Evolutionary conservation across 1,284 basidiomycete genomes (phyloP).

Genomic region (Calocybe gambosa): DNA sequence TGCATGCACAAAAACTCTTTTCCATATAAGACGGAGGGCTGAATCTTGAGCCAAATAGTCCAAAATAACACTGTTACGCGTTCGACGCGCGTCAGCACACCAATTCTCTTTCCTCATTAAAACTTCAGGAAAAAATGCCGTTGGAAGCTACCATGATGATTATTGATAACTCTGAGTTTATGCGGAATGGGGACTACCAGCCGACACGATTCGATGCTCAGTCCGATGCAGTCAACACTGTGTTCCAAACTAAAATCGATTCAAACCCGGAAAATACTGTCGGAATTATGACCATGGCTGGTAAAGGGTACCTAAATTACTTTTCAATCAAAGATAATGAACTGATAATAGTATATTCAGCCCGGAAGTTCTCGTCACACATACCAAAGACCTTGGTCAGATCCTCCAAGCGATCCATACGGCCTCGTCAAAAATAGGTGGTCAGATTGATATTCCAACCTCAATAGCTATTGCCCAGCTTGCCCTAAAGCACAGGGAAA

Average conservation of each 20-base stretch:
- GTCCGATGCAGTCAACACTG: slow-evolving; percentile 83
- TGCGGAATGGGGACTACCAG: slow-evolving; percentile 93
- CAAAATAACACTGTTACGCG: slow-evolving; percentile 9
- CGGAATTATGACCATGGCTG: slow-evolving; percentile 97
- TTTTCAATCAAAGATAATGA: not conserved
- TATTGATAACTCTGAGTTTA: slow-evolving; percentile 92
- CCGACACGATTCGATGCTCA: slow-evolving; percentile 89
- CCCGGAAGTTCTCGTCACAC: slow-evolving; percentile 92
- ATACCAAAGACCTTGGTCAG: slow-evolving; percentile 93
- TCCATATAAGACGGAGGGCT: not conserved
- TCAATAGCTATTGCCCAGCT: slow-evolving; percentile 92
- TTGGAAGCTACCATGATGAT: slow-evolving; percentile 93
- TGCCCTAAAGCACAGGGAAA: slow-evolving; percentile 95
- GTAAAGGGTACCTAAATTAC: slow-evolving; percentile 66
- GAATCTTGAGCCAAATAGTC: slow-evolving; percentile 3
- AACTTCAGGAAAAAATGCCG: slow-evolving; percentile 80
- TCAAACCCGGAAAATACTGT: slow-evolving; percentile 97
- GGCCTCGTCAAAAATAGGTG: slow-evolving; percentile 67
- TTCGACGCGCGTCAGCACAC: no score
- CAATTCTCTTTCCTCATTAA: no score
- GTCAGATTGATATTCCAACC: slow-evolving; percentile 80
- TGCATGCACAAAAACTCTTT: not conserved
- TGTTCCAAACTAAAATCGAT: slow-evolving; percentile 92
- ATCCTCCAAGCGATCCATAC: slow-evolving; percentile 78
- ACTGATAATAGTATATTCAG: slow-evolving; percentile 33